Percentiles rank a stretch among this genome's conserved stretches.
Conservation (phyloP, 352 stramenopile genomes). For the Pythium scleroteichum region DNA sequence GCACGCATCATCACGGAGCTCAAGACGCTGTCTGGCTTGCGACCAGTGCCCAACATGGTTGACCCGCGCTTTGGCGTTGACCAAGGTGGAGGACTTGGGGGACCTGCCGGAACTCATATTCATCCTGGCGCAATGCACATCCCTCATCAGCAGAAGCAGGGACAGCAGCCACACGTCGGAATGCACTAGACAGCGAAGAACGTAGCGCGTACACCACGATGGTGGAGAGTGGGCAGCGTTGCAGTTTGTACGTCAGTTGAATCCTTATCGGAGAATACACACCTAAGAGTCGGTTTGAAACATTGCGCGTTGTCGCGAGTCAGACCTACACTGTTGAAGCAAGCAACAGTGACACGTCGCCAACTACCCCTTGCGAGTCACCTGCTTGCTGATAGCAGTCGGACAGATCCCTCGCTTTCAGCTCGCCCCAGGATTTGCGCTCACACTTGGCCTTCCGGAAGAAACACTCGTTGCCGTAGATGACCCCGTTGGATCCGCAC, state of each 20-base stretch:
- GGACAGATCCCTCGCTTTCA: conserved; percentile 23
- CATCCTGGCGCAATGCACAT: conserved; percentile 55
- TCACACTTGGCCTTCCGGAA: conserved; percentile 53
- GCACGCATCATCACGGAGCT: conserved; percentile 99
- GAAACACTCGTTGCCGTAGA: conserved; percentile 59
- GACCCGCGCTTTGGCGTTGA: conserved; percentile 54
- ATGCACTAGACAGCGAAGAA: conserved; percentile 10
- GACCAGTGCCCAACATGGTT: conserved; percentile 49
- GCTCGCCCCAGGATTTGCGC: conserved; percentile 21
- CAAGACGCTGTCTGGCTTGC: conserved; percentile 92
- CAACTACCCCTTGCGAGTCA: conserved; percentile 16
- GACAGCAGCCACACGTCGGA: conserved; percentile 22
- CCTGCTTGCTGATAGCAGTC: conserved; percentile 25
- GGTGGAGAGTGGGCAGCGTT: too few relatives aligned
- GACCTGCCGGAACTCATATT: conserved; percentile 23
- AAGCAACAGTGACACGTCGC: conserved; percentile 8
- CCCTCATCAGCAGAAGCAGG: conserved; percentile 37
- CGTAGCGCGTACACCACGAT: too few relatives aligned
- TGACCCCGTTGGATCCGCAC: conserved; percentile 47
- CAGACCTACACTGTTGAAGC: neutral
- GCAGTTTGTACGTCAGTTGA: too few relatives aligned
- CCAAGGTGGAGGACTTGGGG: conserved; percentile 32
- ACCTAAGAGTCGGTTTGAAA: too few relatives aligned
- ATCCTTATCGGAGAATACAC: too few relatives aligned
- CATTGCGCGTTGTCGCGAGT: too few relatives aligned